Evolutionary conservation across 371 early-diverging fungal genomes (phyloP).

Genomic region (Chytridium lagenaria): DNA sequence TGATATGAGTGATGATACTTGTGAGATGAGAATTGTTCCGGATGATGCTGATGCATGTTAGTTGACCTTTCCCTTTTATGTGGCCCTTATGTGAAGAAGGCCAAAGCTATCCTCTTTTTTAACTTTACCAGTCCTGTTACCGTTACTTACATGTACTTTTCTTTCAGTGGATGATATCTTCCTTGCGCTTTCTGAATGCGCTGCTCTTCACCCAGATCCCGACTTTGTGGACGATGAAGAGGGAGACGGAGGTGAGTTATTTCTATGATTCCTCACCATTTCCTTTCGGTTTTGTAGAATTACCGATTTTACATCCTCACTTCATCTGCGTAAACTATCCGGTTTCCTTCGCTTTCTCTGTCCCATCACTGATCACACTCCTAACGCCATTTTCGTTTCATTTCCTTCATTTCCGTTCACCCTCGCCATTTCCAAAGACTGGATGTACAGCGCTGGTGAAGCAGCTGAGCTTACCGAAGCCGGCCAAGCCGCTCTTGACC

Average conservation of each 20-base stretch:
- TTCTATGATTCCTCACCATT: too few relatives aligned
- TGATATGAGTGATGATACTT: constrained; percentile 54
- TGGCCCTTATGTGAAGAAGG: too few relatives aligned
- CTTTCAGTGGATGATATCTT: constrained; percentile 67
- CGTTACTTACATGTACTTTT: too few relatives aligned
- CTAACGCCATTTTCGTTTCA: constrained; percentile 29
- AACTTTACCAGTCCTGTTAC: too few relatives aligned
- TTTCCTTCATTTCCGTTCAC: neutral
- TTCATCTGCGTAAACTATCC: too few relatives aligned
- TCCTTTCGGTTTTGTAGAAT: too few relatives aligned
- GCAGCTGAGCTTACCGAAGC: constrained; percentile 24
- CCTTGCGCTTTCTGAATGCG: constrained; percentile 76
- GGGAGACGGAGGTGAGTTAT: constrained; percentile 34
- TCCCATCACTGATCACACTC: constrained; percentile 12
- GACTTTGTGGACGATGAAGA: constrained; percentile 40
- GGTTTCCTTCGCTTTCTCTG: too few relatives aligned
- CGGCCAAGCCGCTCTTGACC: constrained; percentile 47
- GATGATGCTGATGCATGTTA: constrained; percentile 66
- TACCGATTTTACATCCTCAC: too few relatives aligned
- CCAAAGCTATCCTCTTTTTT: too few relatives aligned
- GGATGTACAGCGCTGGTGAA: constrained; percentile 27
- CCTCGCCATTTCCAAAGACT: constrained; percentile 9
- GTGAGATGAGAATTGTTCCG: constrained; percentile 73
- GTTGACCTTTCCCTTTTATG: too few relatives aligned
- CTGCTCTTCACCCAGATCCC: constrained; percentile 74